Conservation (phyloP, 1,139 yeast genomes). For the Kluyveromyces sp. region DNA sequence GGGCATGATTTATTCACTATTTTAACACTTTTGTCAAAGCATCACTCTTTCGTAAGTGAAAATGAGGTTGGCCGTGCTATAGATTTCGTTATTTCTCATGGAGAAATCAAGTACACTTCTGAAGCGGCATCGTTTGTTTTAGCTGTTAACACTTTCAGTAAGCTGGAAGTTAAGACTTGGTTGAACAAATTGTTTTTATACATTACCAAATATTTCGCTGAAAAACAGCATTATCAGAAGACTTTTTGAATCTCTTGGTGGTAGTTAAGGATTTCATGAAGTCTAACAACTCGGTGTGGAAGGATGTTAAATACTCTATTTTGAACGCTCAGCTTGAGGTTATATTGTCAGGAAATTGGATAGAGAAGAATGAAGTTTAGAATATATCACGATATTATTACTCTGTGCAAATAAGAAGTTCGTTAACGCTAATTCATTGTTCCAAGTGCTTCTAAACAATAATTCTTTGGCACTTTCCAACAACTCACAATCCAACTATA, state of each 20-base stretch:
- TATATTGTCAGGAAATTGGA: slow-evolving; percentile 46
- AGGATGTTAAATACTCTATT: slow-evolving; percentile 39
- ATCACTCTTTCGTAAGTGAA: slow-evolving; percentile 8
- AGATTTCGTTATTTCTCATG: slow-evolving; percentile 21
- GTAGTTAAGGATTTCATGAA: slow-evolving; percentile 28
- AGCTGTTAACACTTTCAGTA: slow-evolving; percentile 11
- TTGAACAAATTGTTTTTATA: slow-evolving; percentile 44
- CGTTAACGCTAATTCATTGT: slow-evolving; percentile 43
- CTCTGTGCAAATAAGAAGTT: slow-evolving; percentile 33
- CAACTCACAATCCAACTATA: slow-evolving; percentile 16
- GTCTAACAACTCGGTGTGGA: slow-evolving; percentile 35
- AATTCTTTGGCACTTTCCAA: slow-evolving; percentile 32
- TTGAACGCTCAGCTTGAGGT: slow-evolving; percentile 67
- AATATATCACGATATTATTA: slow-evolving; percentile 37
- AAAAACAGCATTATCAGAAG: slow-evolving; percentile 32
- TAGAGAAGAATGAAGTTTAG: slow-evolving; percentile 35
- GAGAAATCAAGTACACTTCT: slow-evolving; percentile 26
- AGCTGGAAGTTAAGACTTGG: slow-evolving; percentile 25
- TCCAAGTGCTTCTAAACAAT: slow-evolving; percentile 61
- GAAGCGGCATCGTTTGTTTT: slow-evolving; percentile 24
- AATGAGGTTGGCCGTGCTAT: slow-evolving; percentile 19
- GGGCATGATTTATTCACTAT: slow-evolving; percentile 1
- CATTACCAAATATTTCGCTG: slow-evolving; percentile 59
- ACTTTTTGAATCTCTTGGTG: slow-evolving; percentile 31
- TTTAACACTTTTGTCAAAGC: slow-evolving; percentile 6